Percentiles rank a stretch among this genome's conserved stretches.
These are phyloP conservation scores for Neurospora crassa DNA, from an alignment of 2,329 filamentous ascomycete genomes.

Conservation along the genomic window DNA sequence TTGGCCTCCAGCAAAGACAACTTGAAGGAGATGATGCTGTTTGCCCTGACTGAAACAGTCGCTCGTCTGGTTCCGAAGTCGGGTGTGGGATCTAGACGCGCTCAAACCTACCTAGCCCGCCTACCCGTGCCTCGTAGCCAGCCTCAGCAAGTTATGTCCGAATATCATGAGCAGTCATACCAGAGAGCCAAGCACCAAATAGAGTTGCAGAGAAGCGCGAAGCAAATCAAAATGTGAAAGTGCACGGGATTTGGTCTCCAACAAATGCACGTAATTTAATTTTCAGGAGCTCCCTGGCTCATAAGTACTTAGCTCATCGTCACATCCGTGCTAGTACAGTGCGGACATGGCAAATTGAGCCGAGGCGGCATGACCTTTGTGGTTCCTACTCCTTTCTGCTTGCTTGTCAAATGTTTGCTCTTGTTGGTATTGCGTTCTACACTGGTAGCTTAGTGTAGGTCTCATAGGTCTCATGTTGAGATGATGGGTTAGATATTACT, in stretches of 20 bases:
- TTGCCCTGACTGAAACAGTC: background rate
- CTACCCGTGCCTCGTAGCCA: background rate
- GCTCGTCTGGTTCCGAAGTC: background rate
- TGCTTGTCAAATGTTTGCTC: background rate
- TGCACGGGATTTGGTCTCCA: background rate
- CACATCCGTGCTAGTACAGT: background rate
- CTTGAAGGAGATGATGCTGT: background rate
- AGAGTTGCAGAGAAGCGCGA: background rate
- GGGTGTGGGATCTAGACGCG: background rate
- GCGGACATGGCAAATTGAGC: background rate
- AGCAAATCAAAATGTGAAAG: background rate
- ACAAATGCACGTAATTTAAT: background rate
- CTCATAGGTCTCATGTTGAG: background rate
- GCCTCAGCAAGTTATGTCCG: background rate
- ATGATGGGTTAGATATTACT: background rate
- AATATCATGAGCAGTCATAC: background rate
- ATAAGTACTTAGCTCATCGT: background rate
- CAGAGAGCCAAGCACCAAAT: background rate
- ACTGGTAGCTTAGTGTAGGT: background rate
- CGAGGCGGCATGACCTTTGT: background rate
- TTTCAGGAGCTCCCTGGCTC: background rate
- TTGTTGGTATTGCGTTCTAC: background rate
- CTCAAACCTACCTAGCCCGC: background rate
- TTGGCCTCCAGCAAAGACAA: background rate
- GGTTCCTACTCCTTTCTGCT: background rate